These are phyloP conservation scores for Salix brachista DNA, from an alignment of 345 rosid genomes.

Conservation along the genomic window DNA sequence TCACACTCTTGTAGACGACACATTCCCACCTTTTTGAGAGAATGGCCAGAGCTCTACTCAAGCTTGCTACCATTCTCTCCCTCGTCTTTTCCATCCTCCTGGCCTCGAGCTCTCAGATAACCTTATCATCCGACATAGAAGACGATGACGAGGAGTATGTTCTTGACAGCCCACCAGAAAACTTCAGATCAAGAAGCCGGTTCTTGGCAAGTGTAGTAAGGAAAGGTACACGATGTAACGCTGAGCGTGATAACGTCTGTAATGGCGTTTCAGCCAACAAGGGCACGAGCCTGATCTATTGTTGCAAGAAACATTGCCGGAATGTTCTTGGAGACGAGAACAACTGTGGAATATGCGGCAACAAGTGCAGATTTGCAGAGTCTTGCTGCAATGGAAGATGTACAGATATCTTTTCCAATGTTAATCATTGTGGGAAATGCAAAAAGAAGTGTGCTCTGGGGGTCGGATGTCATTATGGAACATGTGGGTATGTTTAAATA, in stretches of 20 bases:
- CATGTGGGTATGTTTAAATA: constrained; percentile 60
- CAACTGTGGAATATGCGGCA: constrained; percentile 57
- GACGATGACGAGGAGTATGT: constrained; percentile 30
- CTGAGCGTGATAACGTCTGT: constrained; percentile 35
- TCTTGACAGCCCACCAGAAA: constrained; percentile 28
- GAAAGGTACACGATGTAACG: constrained; percentile 45
- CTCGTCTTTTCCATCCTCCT: not conserved
- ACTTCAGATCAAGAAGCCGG: constrained; percentile 30
- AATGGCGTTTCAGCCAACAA: constrained; percentile 54
- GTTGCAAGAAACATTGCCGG: constrained; percentile 74
- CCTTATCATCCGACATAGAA: constrained; percentile 11
- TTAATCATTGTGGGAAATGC: constrained; percentile 59
- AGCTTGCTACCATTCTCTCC: constrained; percentile 23
- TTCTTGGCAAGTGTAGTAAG: constrained; percentile 27
- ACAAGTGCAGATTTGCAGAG: constrained; percentile 47
- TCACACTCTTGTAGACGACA: not conserved
- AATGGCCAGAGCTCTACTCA: constrained; percentile 21
- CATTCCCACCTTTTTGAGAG: not conserved
- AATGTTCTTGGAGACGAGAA: constrained; percentile 50
- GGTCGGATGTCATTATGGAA: constrained; percentile 47
- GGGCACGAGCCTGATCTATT: constrained; percentile 51
- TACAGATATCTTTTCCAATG: constrained; percentile 26
- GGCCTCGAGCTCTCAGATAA: not conserved
- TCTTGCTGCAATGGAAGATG: constrained; percentile 58
- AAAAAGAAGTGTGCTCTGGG: constrained; percentile 39